phyloP scores from a whole-genome alignment of 1,284 basidiomycete species.

The Rhodotorula sp. region DNA sequence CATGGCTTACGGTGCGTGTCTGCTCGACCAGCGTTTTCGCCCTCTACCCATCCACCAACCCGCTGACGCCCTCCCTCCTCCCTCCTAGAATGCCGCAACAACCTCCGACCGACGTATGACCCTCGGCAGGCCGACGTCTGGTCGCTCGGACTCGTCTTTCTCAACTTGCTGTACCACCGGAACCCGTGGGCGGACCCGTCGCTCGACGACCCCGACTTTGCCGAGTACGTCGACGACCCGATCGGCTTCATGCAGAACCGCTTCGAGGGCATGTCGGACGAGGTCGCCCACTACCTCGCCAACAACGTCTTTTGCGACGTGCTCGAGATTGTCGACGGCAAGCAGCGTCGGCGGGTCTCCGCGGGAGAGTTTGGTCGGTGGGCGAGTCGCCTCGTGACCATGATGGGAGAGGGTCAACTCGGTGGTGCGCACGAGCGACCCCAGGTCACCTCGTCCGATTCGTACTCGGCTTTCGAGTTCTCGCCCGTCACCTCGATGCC shows the following conservation, averaged over 20 bases:
- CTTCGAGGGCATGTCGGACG: conserved; percentile 85
- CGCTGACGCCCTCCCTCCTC: too few relatives aligned
- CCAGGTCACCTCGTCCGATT: conserved; percentile 4
- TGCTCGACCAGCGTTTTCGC: neutral
- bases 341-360: conserved; percentile 57
- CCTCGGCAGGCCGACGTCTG: conserved; percentile 96
- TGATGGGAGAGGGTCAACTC: conserved; percentile 44
- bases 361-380: conserved; percentile 84
- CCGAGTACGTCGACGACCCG: conserved; percentile 74
- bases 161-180: conserved; percentile 98
- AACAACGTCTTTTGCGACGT: conserved; percentile 83
- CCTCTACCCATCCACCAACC: too few relatives aligned
- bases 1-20: conserved; percentile 83
- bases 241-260: conserved; percentile 81
- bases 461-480: conserved; percentile 25
- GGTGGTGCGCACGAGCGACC: conserved; percentile 3
- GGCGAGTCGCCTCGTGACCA: conserved; percentile 72
- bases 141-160: conserved; percentile 96
- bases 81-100: conserved; percentile 86
- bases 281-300: conserved; percentile 81
- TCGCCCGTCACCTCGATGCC: conserved; percentile 27
- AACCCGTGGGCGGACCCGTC: conserved; percentile 97
- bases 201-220: conserved; percentile 69
- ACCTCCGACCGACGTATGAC: conserved; percentile 85
- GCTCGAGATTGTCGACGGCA: conserved; percentile 54